Conservation (phyloP, 257 asterid species). For the Primulina eburnea region DNA sequence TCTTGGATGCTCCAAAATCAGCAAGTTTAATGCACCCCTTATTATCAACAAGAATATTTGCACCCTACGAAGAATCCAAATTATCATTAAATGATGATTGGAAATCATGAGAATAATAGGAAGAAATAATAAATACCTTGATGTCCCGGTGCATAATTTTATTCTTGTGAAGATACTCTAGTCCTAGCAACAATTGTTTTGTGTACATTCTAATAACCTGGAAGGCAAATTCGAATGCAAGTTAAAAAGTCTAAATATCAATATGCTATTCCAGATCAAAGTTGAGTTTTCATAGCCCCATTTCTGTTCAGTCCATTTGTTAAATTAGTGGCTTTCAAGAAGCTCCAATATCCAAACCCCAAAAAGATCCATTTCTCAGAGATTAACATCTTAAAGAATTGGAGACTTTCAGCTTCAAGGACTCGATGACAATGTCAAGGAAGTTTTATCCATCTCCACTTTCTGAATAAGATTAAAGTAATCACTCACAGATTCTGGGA, state of each 20-base stretch:
- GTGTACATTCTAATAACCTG: conserved; percentile 98
- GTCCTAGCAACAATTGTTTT: conserved; percentile 80
- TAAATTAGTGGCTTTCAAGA: conserved; percentile 14
- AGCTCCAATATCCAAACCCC: conserved; percentile 7
- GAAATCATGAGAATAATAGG: conserved; percentile 3
- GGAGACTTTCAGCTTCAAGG: conserved; percentile 13
- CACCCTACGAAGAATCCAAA: conserved; percentile 56
- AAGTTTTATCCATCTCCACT: not conserved
- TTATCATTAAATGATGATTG: conserved; percentile 7
- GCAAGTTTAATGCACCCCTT: conserved; percentile 99
- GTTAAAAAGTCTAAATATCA: conserved; percentile 20
- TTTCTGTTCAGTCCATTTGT: conserved; percentile 14
- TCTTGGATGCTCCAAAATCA: conserved; percentile 99
- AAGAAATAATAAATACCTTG: conserved; percentile 51
- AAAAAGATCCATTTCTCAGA: conserved; percentile 1
- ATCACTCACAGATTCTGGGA: conserved; percentile 90
- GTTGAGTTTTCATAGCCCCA: conserved; percentile 12
- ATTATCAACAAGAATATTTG: conserved; percentile 95
- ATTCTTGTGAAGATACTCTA: conserved; percentile 91
- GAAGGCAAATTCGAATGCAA: conserved; percentile 24
- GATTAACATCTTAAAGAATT: conserved; percentile 2
- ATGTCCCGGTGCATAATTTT: conserved; percentile 98
- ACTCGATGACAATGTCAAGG: conserved; percentile 6
- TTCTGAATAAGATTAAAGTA: conserved; percentile 4
- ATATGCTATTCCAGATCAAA: conserved; percentile 11